These are phyloP conservation scores for Chloromonas sp. DNA, from an alignment of 163 green algal species.

Conservation along the genomic window DNA sequence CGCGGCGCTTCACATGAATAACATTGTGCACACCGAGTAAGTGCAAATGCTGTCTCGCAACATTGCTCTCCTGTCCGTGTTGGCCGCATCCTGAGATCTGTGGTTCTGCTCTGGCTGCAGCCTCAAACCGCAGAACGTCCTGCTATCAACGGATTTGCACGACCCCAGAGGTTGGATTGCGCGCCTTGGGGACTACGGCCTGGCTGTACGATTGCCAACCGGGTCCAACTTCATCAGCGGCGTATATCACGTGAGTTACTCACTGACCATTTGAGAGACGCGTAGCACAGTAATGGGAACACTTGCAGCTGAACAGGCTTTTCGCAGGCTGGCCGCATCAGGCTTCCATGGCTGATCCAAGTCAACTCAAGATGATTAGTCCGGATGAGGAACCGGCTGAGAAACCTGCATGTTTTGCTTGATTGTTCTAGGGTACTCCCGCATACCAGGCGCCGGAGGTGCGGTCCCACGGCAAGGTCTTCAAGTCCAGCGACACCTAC, in stretches of 20 bases:
- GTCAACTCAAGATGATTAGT: too few species aligned
- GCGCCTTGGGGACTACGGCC: background rate
- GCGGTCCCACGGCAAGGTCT: constrained; percentile 7
- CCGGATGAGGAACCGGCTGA: too few species aligned
- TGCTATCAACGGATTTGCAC: background rate
- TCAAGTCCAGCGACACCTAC: constrained; percentile 4
- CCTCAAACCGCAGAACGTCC: background rate
- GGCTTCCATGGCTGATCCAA: too few species aligned
- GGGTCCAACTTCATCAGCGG: background rate
- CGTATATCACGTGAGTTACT: background rate
- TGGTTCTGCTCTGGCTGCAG: background rate
- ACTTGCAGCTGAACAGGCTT: too few species aligned
- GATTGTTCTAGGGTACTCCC: background rate
- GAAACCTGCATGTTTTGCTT: too few species aligned
- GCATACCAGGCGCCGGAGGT: background rate
- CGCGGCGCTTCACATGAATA: background rate
- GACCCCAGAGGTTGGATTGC: background rate
- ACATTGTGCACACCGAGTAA: constrained; percentile 7
- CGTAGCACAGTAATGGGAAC: too few species aligned
- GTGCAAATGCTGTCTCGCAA: background rate
- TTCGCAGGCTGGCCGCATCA: too few species aligned
- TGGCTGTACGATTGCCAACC: background rate
- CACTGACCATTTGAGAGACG: too few species aligned
- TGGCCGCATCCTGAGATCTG: background rate
- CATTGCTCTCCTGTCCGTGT: background rate